Conservation (phyloP, 1,284 basidiomycete genomes). For the Marasmius sp. region DNA sequence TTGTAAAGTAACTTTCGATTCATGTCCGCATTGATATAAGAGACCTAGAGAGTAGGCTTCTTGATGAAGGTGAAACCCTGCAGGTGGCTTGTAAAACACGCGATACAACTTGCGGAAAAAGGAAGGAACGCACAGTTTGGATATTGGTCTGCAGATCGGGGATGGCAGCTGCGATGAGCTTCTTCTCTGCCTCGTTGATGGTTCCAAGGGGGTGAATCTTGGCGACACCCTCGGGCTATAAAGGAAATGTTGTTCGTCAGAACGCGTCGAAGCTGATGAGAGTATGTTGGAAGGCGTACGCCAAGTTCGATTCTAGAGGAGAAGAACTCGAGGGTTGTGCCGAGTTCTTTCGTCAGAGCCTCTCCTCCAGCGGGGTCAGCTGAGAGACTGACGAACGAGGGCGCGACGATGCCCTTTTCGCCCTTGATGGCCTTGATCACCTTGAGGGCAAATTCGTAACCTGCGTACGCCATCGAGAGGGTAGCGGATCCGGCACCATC, state of each 20-base stretch:
- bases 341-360: slow-evolving; percentile 1
- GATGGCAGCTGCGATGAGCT: slow-evolving; percentile 61
- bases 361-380: not conserved
- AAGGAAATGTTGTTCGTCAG: slow-evolving; percentile 5
- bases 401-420: slow-evolving; percentile 82
- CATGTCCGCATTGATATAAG: too few species aligned
- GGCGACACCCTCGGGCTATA: slow-evolving; percentile 63
- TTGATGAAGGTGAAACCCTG: not conserved
- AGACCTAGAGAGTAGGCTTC: not conserved
- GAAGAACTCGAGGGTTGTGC: slow-evolving; percentile 50
- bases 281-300: slow-evolving; percentile 33
- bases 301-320: slow-evolving; percentile 70
- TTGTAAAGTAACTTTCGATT: too few species aligned
- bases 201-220: slow-evolving; percentile 67
- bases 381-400: slow-evolving; percentile 71
- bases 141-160: slow-evolving; percentile 72
- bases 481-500: slow-evolving; percentile 90
- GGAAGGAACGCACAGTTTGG: not conserved
- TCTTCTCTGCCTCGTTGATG: slow-evolving; percentile 60
- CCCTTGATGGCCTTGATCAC: slow-evolving; percentile 85
- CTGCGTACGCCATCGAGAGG: slow-evolving; percentile 93
- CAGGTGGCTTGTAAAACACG: not conserved
- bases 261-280: slow-evolving; percentile 2
- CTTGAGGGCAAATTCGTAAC: slow-evolving; percentile 84
- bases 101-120: not conserved